Evolutionary conservation across 129 eudicot species (phyloP), one percentile per base, ranked within the genome.

Genomic region (Escallonia rubra): DNA sequence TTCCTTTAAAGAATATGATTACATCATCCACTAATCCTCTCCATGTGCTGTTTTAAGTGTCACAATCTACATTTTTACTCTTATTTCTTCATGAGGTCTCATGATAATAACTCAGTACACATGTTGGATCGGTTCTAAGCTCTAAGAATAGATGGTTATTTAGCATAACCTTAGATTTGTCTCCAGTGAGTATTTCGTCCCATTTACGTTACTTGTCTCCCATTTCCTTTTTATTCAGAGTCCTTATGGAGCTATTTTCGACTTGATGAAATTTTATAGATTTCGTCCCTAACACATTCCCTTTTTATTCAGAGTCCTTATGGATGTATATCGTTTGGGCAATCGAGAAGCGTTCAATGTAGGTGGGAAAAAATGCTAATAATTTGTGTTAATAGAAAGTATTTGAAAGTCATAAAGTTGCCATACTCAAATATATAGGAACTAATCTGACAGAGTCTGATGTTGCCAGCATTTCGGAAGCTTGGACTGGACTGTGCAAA

Each of bases 401-500:
- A 9, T 50, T 50, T 50, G 10, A 50, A 8, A 50, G 11, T 8
- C 4, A 16, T 11, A 54, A 54, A 54, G 13, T 16, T 4, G 13
- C 13, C 13, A 54, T 54, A 11, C 23, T 2, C 23, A 13, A 54
- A 7, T 13, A 1, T 6, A n/a, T 54, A 11, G 7, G 13, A 3
- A 13, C 4, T 4, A 54, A 12, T 54, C 2, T 65, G 41, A 15
- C 55, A 8, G 66, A 46, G 48, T 41, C 56, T 78, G 52, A 13
- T 61, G 68, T 41, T 74, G 62, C 82, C 82, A 93, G 96, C 98
- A 47, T 93, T 93, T 61, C 80, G 63, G 64, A 93, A 89, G 83
- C 82, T 93, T 78, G 98, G 98, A 47, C 72, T 93, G 75, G 98
- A 93, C 82, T 93, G 98, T 72, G 98, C 98, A 64, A 72, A 93